These are phyloP conservation scores for Hyaloscypha variabilis DNA, from an alignment of 495 filamentous ascomycete genomes.

Conservation along the genomic window DNA sequence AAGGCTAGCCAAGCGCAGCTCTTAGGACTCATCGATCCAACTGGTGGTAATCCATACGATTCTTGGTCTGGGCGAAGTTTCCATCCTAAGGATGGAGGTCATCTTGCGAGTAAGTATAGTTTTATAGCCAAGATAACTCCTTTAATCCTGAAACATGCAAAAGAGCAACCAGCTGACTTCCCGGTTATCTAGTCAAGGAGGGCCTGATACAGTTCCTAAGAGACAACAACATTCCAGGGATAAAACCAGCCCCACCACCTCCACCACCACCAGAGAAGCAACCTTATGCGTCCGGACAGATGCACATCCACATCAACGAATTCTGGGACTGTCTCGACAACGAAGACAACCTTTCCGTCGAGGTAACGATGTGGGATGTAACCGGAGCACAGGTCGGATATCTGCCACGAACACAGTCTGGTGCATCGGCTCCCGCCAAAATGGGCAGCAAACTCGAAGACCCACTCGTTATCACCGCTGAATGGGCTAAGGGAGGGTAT, in stretches of 20 bases:
- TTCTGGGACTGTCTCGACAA: neutral
- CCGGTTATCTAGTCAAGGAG: slow-evolving; percentile 1
- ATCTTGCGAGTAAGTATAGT: neutral
- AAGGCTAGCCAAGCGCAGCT: neutral
- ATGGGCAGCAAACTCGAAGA: slow-evolving; percentile 1
- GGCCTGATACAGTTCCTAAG: neutral
- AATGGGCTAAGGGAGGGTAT: neutral
- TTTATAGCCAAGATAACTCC: neutral
- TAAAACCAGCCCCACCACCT: neutral
- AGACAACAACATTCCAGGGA: neutral
- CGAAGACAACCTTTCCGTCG: neutral
- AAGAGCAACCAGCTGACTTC: neutral
- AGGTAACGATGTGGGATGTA: neutral
- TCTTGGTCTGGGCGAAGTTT: neutral
- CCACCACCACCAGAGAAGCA: neutral
- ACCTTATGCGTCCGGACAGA: neutral
- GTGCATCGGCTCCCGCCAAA: neutral
- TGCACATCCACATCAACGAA: slow-evolving; percentile 1
- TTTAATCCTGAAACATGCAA: neutral
- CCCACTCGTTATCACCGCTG: neutral
- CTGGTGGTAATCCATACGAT: neutral
- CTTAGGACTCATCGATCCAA: neutral
- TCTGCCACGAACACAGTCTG: neutral
- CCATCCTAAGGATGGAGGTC: neutral
- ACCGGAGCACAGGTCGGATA: neutral